Base-by-base conservation (phyloP, 345 rosid species). In the Lumnitzera littorea region DNA sequence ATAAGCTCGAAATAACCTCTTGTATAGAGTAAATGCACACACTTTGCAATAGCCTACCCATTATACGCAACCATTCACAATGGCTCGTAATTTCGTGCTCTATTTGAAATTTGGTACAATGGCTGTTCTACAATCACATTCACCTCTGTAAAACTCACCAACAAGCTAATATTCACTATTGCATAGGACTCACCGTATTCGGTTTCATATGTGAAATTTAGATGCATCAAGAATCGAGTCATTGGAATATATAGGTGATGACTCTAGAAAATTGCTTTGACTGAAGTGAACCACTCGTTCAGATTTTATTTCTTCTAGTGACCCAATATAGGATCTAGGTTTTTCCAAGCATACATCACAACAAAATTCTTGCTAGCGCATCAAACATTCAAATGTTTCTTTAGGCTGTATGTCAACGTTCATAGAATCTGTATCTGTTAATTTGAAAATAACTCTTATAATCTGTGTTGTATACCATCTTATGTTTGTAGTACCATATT, bases 351-450 rank as follows among this genome's bases (percentile, higher is more conserved):
- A 89, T 47, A 78, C 78, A 84, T 92, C 98, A 50, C 74, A 72
- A 70, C 91, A 84, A 66, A 85, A 92, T 15, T 85, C 91, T 69
- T 85, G 84, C 97, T 96, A 92, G 46, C 98, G 84, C 67, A 89
- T 73, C 67, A 87, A 82, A 81, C 85, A 79, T 25, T 80, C 75
- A 62, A 78, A 51, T 59, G 84, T 82, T 74, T 87, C 88, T 61
- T 80, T 84, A 49, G 58, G 75, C 31, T 63, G 77, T 59, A 84
- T 53, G 64, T 82, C 82, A 70, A 78, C 76, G 60, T 64, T 74
- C 43, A 55, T 62, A 47, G 71, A 58, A 62, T 78, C 75, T 68
- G 68, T 67, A 60, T 77, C 89, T 66, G 74, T 77, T 74, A 84
- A 60, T 74, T 78, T 76, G 57, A 89, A 78, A 31, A 78, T 67